These are phyloP conservation scores for Sungouiella thailandica DNA, from an alignment of 805 yeast species.

Conservation along the genomic window DNA sequence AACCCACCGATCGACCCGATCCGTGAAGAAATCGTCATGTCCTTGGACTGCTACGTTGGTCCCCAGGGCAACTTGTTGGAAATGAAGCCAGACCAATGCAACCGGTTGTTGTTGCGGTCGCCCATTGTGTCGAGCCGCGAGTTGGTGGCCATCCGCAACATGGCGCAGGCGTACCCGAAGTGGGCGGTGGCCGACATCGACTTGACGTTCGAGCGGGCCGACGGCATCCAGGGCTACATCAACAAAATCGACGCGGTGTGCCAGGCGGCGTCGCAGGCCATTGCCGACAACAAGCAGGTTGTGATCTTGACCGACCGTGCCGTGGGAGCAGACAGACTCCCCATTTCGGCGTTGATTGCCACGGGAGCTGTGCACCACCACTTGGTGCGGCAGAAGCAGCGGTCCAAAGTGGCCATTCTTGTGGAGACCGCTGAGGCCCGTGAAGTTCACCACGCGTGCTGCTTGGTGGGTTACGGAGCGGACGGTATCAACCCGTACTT, in stretches of 20 bases:
- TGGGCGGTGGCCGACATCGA: conserved; percentile 85
- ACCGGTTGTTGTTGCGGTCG: conserved; percentile 74
- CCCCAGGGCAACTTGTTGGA: conserved; percentile 97
- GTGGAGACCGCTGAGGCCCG: conserved; percentile 96
- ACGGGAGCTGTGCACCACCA: conserved; percentile 96
- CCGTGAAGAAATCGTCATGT: conserved; percentile 95
- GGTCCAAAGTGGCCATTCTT: conserved; percentile 88
- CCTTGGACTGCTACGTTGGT: conserved; percentile 93
- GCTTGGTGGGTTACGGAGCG: conserved; percentile 93
- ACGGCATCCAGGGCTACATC: conserved; percentile 83
- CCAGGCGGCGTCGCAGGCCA: conserved; percentile 79
- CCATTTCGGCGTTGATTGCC: conserved; percentile 88
- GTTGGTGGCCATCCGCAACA: conserved; percentile 67
- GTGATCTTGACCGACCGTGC: conserved; percentile 72
- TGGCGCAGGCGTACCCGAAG: conserved; percentile 70
- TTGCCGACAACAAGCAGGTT: conserved; percentile 68
- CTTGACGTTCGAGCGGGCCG: conserved; percentile 78
- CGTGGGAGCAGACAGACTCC: conserved; percentile 56
- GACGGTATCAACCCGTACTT: conserved; percentile 94
- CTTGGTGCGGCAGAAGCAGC: conserved; percentile 89
- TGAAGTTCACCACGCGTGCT: conserved; percentile 95
- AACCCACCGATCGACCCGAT: conserved; percentile 99
- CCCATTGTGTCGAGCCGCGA: conserved; percentile 78
- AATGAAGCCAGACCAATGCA: conserved; percentile 88
- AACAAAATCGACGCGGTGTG: conserved; percentile 83